phyloP scores from a whole-genome alignment of 768 basidiomycete genomes.

The Collybia sordida region DNA sequence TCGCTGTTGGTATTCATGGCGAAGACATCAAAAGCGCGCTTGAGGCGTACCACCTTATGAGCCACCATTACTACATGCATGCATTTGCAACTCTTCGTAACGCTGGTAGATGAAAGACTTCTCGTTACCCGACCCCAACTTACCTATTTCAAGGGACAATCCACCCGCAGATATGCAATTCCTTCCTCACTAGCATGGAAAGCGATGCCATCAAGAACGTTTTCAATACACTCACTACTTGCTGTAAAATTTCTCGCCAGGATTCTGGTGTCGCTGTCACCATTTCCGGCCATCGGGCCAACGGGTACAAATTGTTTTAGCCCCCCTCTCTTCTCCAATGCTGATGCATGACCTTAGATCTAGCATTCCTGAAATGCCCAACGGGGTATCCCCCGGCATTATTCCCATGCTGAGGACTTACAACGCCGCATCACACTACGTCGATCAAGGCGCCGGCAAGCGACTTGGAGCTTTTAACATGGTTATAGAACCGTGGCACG shows the following conservation, averaged over 20 bases:
- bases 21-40: constrained; percentile 82
- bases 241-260: constrained; percentile 98
- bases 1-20: constrained; percentile 96
- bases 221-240: constrained; percentile 96
- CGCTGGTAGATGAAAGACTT: too few relatives aligned
- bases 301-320: constrained; percentile 55
- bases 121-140: too few relatives aligned
- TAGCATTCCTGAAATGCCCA: constrained; percentile 98
- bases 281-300: constrained; percentile 96
- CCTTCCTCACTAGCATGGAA: constrained; percentile 98
- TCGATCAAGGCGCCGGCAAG: constrained; percentile 99
- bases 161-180: constrained; percentile 88
- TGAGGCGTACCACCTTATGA: constrained; percentile 95
- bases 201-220: constrained; percentile 99
- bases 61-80: constrained; percentile 96
- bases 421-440: constrained; percentile 98
- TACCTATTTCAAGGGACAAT: constrained; percentile 99
- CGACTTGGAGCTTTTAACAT: constrained; percentile 97
- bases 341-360: constrained; percentile 56
- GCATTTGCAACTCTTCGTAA: constrained; percentile 94
- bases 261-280: constrained; percentile 96
- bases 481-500: constrained; percentile 98
- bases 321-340: constrained; percentile 1
- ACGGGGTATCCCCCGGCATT: constrained; percentile 98
- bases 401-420: constrained; percentile 98